A percentile compares a stretch with the other conserved stretches of the same genome.
phyloP scores from a whole-genome alignment of 2,329 filamentous ascomycete species.

The Penicillium sclerotigenum region DNA sequence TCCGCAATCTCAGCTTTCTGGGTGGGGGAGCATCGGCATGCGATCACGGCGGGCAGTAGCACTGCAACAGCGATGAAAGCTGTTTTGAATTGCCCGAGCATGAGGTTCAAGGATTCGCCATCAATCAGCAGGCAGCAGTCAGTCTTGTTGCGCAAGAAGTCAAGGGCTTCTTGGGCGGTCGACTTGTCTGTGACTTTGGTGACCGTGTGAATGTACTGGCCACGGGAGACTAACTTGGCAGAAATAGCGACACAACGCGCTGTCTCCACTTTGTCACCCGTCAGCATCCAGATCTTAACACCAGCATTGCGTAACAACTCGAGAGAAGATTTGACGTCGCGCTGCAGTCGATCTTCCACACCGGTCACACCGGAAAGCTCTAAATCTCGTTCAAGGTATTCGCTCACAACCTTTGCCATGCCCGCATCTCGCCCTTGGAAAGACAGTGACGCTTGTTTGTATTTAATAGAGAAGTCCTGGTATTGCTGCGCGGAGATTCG shows the following conservation, averaged over 20 bases:
- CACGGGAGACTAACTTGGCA: conserved; percentile 86
- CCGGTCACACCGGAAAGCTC: conserved; percentile 96
- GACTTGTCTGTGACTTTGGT: conserved; percentile 80
- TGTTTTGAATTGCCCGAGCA: conserved; percentile 75
- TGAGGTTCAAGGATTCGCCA: conserved; percentile 80
- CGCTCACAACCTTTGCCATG: conserved; percentile 75
- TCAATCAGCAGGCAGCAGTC: conserved; percentile 92
- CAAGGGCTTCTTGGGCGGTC: conserved; percentile 79
- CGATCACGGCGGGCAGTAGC: conserved; percentile 83
- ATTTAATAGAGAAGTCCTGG: conserved; percentile 69
- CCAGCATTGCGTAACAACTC: conserved; percentile 94
- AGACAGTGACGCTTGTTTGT: conserved; percentile 76
- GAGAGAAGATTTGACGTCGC: conserved; percentile 90
- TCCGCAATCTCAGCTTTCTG: conserved; percentile 94
- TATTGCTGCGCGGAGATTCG: conserved; percentile 76
- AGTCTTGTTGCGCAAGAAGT: conserved; percentile 79
- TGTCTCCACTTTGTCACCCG: conserved; percentile 97
- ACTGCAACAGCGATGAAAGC: conserved; percentile 90
- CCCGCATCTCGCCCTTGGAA: conserved; percentile 75
- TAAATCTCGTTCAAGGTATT: conserved; percentile 80
- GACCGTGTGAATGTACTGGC: conserved; percentile 94
- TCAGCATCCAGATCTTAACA: conserved; percentile 99
- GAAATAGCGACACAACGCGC: conserved; percentile 93
- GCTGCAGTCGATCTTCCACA: conserved; percentile 94
- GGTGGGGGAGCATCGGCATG: conserved; percentile 92